A percentile compares a stretch with the other conserved stretches of the same genome.
Conservation (phyloP, 73 alveolate genomes). For the Loxodes magnus region DNA sequence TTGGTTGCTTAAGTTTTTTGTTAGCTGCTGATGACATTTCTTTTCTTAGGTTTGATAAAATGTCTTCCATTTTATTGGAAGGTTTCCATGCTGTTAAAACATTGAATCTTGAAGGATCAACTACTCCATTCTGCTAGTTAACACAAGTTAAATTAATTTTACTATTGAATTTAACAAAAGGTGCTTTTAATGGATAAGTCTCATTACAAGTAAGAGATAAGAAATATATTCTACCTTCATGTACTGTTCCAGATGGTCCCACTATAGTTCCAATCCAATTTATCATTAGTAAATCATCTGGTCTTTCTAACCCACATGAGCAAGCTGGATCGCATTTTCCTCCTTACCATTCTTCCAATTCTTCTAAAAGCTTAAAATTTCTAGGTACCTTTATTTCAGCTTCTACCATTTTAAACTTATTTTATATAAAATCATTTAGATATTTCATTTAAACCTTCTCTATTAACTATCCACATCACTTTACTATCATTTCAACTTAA, state of each 20-base stretch:
- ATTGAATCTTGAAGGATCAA: constrained; percentile 46
- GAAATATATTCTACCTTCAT: constrained; percentile 75
- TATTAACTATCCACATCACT: too few species aligned
- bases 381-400: too few species aligned
- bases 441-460: too few species aligned
- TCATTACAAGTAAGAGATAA: constrained; percentile 74
- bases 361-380: constrained; percentile 89
- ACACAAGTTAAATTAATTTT: constrained; percentile 85
- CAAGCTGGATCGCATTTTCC: constrained; percentile 83
- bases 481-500: too few species aligned
- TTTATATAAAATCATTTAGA: too few species aligned
- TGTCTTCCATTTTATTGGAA: constrained; percentile 37
- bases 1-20: constrained; percentile 61
- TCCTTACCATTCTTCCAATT: constrained; percentile 86
- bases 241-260: constrained; percentile 71
- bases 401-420: too few species aligned
- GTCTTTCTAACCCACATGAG: constrained; percentile 86
- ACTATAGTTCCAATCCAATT: constrained; percentile 94
- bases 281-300: constrained; percentile 81
- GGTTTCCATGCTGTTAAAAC: constrained; percentile 43
- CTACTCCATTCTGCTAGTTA: constrained; percentile 52
- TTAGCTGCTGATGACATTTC: constrained; percentile 55
- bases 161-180: constrained; percentile 63
- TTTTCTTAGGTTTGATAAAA: constrained; percentile 49
- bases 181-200: constrained; percentile 82